A percentile compares a stretch with the other conserved stretches of the same genome.
These are phyloP conservation scores for Aspergillus chevalieri DNA, from an alignment of 2,329 filamentous ascomycete genomes.

Conservation along the genomic window DNA sequence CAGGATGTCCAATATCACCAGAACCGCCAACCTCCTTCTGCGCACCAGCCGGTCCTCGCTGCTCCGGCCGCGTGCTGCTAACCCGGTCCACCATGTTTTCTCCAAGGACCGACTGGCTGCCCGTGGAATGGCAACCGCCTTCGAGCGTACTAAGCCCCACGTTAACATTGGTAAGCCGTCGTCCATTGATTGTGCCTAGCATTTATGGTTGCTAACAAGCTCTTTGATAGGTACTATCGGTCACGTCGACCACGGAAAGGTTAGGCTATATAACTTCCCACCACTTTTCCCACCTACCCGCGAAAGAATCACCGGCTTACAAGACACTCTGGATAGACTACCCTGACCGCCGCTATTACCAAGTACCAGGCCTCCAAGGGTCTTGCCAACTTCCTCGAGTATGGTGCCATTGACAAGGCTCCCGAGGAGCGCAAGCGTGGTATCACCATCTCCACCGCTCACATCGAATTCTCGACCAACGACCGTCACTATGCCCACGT, in stretches of 20 bases:
- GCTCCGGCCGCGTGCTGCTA: slow-evolving; percentile 60
- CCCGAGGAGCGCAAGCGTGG: slow-evolving; percentile 99
- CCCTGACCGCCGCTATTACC: slow-evolving; percentile 95
- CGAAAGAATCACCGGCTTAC: slow-evolving; percentile 5
- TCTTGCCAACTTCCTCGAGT: slow-evolving; percentile 88
- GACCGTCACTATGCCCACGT: slow-evolving; percentile 97
- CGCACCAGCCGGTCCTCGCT: slow-evolving; percentile 74
- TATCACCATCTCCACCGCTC: slow-evolving; percentile 97
- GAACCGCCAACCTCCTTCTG: slow-evolving; percentile 71
- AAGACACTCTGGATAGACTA: slow-evolving; percentile 60
- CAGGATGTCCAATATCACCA: slow-evolving; percentile 75
- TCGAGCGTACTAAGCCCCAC: slow-evolving; percentile 89
- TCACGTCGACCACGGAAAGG: slow-evolving; percentile 99
- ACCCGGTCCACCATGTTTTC: slow-evolving; percentile 63
- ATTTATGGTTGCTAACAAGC: slow-evolving; percentile 1
- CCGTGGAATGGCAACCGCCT: slow-evolving; percentile 58
- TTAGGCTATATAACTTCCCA: slow-evolving; percentile 35
- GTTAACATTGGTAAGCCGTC: slow-evolving; percentile 82
- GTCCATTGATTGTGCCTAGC: not conserved
- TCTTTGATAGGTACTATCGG: slow-evolving; percentile 73
- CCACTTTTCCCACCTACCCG: slow-evolving; percentile 5
- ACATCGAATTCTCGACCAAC: slow-evolving; percentile 97
- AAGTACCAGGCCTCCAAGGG: slow-evolving; percentile 96
- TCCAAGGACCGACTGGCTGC: slow-evolving; percentile 39
- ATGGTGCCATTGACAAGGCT: slow-evolving; percentile 97